These are phyloP conservation scores for Podila horticola DNA, from an alignment of 192 early-diverging fungal species.

Conservation along the genomic window DNA sequence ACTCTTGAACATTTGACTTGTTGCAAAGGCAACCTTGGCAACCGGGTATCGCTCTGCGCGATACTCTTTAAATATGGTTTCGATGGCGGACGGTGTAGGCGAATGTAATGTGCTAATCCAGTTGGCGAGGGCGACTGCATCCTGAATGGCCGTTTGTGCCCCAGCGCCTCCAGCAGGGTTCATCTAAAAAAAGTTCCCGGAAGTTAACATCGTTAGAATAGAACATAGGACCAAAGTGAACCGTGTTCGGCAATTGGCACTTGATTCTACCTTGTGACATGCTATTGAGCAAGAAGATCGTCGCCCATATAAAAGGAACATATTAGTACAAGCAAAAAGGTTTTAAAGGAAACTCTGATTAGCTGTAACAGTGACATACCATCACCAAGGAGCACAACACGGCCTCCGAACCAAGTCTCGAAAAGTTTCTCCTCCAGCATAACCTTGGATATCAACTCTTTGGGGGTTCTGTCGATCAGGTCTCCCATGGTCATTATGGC, in stretches of 20 bases:
- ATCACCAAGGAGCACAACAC: conserved; percentile 25
- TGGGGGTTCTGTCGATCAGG: conserved; percentile 23
- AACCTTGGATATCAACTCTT: conserved; percentile 31
- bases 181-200: background rate
- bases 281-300: background rate
- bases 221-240: too few relatives aligned
- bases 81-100: background rate
- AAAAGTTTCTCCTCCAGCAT: conserved; percentile 40
- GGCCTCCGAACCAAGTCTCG: conserved; percentile 25
- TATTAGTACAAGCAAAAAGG: too few relatives aligned
- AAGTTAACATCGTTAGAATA: background rate
- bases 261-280: background rate
- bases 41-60: background rate
- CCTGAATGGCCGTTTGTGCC: background rate
- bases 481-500: conserved; percentile 10
- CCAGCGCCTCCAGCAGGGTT: conserved; percentile 1
- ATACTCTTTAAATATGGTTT: background rate
- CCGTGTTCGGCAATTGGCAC: background rate
- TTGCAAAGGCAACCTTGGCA: background rate
- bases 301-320: too few relatives aligned
- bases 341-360: too few relatives aligned
- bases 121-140: background rate
- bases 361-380: background rate
- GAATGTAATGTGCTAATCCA: background rate
- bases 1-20: too few relatives aligned